Base-by-base conservation (phyloP, 1,284 basidiomycete genomes). In the Psilocybe mexicana region DNA sequence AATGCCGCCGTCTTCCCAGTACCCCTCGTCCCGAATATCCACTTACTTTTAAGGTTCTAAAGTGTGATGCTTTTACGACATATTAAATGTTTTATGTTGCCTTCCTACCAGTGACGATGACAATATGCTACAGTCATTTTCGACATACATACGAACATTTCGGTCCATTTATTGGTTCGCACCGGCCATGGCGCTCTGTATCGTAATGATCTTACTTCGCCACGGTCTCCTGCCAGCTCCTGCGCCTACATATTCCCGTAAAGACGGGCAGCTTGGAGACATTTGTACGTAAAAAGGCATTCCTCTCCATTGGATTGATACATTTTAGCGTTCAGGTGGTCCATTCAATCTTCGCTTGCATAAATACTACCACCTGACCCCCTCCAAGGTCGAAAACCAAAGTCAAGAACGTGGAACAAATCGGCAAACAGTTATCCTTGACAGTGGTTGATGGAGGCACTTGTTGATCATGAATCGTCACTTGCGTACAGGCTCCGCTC, bases 1-100 rank as follows among this genome's bases (percentile, higher is more conserved):
- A 48, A 48, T 26, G 46, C 52, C 43, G 43, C 52, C 52, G 52
- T 8, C 30, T 43, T 53, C 52, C 18, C 43, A 45, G 43, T 43
- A 23, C 26, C 18, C 24, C 46, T 14, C 54, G 44, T 26, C 36
- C 43, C 54, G 24, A 55, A 8, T 18, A n/a, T 18, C 43, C 25
- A 18, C 26, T 26, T 53, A 18, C 36, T 12, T 25, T n/a, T 45
- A 26, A 44, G 52, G 25, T 35, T 47, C 18, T 8, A 28, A 35
- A 7, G 23, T 26, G 38, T 51, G 30, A 33, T 6, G 8, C 8
- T 8, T 8, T 33, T 33, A 33, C 30, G 8, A 33, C 4, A 6
- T 8, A 6, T 8, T 6, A 33, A 6, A 6, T 33, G 30, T 33
- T 8, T 33, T 4, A 8, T 33, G 4, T 8, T 33, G 5, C 8